Evolutionary conservation across 2,329 filamentous ascomycete genomes (phyloP), one percentile per base, ranked within the genome.

Genomic region (Penicillium freii): DNA sequence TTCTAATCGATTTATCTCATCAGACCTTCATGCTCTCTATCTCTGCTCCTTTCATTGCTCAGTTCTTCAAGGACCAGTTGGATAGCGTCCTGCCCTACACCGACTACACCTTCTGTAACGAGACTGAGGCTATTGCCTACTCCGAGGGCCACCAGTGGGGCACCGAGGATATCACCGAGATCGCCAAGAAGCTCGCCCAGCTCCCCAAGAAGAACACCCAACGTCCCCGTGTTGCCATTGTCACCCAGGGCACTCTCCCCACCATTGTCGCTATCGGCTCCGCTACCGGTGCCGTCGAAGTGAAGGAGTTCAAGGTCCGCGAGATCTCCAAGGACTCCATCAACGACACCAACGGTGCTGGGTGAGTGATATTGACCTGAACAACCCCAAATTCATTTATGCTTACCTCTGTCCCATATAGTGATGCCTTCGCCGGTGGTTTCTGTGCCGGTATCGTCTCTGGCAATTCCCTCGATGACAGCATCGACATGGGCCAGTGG

Each of bases 31-130:
- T 92, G 69, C 87, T 99, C 68, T 95, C 92, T 67, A 86, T 99
- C 60, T 94, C 91, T 51, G 94, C 94, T 8, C 94, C 94, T 59
- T 99, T 99, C 82, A 96, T 99, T 71, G 82, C 89, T 39, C 89
- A 96, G 74, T 96, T 97, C 84, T 99, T 97, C 88, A 97, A 97
- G 83, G 92, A 97, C 49, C 89, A 87, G 64, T 85, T 99, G 47
- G 91, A 96, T 77, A 87, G 87, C 69, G 88, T 90, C 54, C 82
- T 91, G 52, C 89, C 90, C 31, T 97, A 96, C 85, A 95, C 92
- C 83, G 92, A 97, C 80, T 95, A 93, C 78, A 82, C 97, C 61
- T 90, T 99, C 75, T 93, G 92, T 72, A 99, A 99, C 80, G 94
- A 99, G 86, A 90, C 90, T 65, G 94, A 99, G 81, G 93, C 92